Evolutionary conservation across 805 yeast species (phyloP).

Genomic region (Cyberlindnera americana): DNA sequence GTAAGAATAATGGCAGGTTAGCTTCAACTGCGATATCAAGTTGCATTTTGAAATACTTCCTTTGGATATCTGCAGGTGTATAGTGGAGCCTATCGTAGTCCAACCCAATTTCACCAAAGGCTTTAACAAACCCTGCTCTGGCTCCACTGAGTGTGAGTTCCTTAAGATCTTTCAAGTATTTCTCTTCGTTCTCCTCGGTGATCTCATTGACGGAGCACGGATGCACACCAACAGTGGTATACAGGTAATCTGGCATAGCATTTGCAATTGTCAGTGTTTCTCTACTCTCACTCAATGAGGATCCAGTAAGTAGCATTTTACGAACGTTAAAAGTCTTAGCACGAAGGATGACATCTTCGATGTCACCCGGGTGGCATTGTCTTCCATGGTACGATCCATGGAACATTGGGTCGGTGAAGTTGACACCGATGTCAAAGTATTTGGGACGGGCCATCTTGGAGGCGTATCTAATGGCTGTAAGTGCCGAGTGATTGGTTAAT

Average conservation of each 20-base stretch:
- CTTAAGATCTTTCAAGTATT: constrained; percentile 47
- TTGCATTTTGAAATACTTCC: constrained; percentile 65
- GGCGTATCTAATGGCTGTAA: constrained; percentile 1
- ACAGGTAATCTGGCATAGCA: constrained; percentile 32
- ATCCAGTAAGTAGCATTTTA: constrained; percentile 78
- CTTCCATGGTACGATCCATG: constrained; percentile 74
- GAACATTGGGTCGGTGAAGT: constrained; percentile 87
- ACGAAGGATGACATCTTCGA: constrained; percentile 57
- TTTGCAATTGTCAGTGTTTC: constrained; percentile 56
- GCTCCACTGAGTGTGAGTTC: constrained; percentile 46
- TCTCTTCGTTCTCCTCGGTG: constrained; percentile 25
- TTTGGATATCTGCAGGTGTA: constrained; percentile 66
- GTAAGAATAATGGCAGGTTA: constrained; percentile 78
- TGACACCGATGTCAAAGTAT: constrained; percentile 55
- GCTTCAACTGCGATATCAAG: constrained; percentile 59
- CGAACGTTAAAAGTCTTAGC: constrained; percentile 65
- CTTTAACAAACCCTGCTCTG: constrained; percentile 53
- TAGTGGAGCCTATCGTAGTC: constrained; percentile 89
- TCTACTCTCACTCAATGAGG: constrained; percentile 63
- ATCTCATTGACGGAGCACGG: constrained; percentile 81
- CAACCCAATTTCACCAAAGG: constrained; percentile 94
- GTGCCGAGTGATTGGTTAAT: constrained; percentile 2
- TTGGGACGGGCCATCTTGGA: constrained; percentile 13
- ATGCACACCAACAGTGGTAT: constrained; percentile 89
- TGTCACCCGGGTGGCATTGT: constrained; percentile 63